These are phyloP conservation scores for Canna indica DNA, from an alignment of 176 grass and related monocot genomes.

Conservation along the genomic window DNA sequence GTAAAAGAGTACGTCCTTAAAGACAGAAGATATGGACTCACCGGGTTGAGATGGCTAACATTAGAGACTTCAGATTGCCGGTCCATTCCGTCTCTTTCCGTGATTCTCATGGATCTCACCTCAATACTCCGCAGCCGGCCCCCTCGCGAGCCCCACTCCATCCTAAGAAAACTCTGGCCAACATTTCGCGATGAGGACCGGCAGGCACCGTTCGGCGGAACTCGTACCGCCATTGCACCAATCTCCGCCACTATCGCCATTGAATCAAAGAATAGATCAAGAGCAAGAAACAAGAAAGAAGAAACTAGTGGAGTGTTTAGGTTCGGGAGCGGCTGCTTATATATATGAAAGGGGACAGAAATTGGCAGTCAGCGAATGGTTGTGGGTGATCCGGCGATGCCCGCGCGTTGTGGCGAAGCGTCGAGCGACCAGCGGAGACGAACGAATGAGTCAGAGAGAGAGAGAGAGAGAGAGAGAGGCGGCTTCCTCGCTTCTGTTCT, in stretches of 20 bases:
- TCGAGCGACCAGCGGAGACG: too few relatives aligned
- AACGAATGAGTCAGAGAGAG: too few relatives aligned
- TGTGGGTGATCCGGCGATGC: too few relatives aligned
- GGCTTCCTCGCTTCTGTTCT: too few relatives aligned
- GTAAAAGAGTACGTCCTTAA: background rate
- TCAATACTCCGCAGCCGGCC: slow-evolving; percentile 16
- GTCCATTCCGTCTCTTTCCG: slow-evolving; percentile 21
- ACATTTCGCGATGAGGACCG: background rate
- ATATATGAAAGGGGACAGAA: too few relatives aligned
- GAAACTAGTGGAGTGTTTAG: background rate
- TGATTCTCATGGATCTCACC: slow-evolving; percentile 34
- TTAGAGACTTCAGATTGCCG: slow-evolving; percentile 45
- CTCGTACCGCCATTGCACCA: slow-evolving; percentile 26
- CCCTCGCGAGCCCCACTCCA: background rate
- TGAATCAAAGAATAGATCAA: background rate
- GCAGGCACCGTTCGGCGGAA: background rate
- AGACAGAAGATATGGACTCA: slow-evolving; percentile 25
- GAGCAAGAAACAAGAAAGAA: background rate
- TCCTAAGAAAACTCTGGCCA: background rate
- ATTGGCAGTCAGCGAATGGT: too few relatives aligned
- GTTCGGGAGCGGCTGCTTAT: too few relatives aligned
- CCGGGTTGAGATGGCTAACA: slow-evolving; percentile 34
- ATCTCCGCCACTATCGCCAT: slow-evolving; percentile 61
- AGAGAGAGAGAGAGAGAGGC: too few relatives aligned
- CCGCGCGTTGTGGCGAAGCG: too few relatives aligned